Evolutionary conservation across 2,329 filamentous ascomycete species (phyloP).

Genomic region (Biscogniauxia sp.): DNA sequence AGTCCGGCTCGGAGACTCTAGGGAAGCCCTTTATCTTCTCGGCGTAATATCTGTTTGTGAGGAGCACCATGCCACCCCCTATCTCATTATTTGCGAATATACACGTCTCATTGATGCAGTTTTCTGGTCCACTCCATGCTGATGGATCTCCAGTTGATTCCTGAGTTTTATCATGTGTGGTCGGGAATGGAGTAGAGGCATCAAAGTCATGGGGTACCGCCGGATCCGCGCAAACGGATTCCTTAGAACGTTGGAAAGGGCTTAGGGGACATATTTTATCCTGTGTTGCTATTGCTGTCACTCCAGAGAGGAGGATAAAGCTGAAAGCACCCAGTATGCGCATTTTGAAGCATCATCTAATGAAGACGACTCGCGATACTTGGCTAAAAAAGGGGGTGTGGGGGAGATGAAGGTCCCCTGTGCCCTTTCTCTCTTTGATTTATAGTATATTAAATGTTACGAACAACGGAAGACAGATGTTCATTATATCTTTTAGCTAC

Average conservation of each 20-base stretch:
- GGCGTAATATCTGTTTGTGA: conserved; percentile 25
- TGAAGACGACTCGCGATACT: neutral
- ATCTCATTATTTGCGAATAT: conserved; percentile 22
- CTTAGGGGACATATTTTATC: conserved; percentile 18
- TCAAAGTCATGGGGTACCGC: conserved; percentile 4
- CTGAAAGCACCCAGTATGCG: neutral
- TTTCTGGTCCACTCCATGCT: conserved; percentile 23
- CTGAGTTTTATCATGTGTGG: neutral
- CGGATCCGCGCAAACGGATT: conserved; percentile 15
- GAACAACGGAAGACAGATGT: neutral
- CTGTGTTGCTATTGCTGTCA: neutral
- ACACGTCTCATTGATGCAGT: conserved; percentile 27
- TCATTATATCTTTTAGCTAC: neutral
- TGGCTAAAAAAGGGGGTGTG: neutral
- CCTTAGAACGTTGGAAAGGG: conserved; percentile 8
- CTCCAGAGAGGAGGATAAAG: neutral
- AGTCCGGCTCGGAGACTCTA: neutral
- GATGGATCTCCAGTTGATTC: neutral
- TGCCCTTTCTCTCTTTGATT: neutral
- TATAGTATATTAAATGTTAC: neutral
- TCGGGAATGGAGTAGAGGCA: neutral
- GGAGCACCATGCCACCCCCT: conserved; percentile 24
- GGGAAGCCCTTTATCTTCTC: conserved; percentile 16
- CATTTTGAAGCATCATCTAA: neutral
- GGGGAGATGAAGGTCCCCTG: neutral